Evolutionary conservation across 305 asterid species (phyloP).

Genomic region (Solanum chacoense): DNA sequence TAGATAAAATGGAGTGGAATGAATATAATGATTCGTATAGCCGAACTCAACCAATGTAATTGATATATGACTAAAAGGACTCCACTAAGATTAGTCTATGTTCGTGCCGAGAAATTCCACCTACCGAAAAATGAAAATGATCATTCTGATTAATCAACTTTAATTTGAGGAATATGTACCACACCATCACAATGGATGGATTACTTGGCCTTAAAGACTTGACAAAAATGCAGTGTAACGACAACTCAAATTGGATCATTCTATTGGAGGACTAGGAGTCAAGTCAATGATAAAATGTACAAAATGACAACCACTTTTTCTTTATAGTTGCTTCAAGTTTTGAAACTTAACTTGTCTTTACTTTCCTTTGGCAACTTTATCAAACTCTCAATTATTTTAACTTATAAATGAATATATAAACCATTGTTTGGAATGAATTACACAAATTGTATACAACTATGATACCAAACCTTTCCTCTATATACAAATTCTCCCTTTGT

Average conservation of each 20-base stretch:
- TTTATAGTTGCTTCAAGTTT: not conserved
- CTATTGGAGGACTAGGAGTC: not conserved
- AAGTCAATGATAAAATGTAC: not conserved
- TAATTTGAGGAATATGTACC: not conserved
- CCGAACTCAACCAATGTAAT: not conserved
- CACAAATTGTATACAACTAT: not conserved
- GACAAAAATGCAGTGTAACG: not conserved
- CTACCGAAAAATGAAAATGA: not conserved
- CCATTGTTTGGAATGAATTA: not conserved
- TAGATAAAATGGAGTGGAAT: not conserved
- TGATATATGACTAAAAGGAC: not conserved
- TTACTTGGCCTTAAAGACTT: not conserved
- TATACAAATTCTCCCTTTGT: not conserved
- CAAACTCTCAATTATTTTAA: not conserved
- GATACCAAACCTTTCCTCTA: slow-evolving; percentile 4
- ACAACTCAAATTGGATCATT: not conserved
- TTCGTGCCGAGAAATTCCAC: no score
- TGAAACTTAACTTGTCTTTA: not conserved
- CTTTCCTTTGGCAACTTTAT: not conserved
- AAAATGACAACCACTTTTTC: not conserved
- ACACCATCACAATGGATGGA: not conserved
- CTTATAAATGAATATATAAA: not conserved
- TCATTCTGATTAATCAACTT: not conserved
- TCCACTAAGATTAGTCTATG: not conserved
- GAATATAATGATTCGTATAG: not conserved